Base-by-base conservation (phyloP, 1,139 yeast genomes). In the Pichia sp. region DNA sequence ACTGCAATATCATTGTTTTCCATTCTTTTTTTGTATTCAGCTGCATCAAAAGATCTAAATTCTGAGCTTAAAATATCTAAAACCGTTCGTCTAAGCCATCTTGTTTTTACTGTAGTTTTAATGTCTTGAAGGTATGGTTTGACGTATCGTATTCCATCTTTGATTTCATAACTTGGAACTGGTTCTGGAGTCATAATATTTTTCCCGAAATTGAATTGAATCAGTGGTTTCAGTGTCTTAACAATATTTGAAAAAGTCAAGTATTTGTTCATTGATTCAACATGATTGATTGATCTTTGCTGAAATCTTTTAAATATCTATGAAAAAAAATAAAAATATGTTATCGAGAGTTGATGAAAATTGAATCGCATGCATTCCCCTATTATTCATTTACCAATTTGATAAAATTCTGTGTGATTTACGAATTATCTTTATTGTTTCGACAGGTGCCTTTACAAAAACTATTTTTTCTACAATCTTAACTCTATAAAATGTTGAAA, bases 1-100 rank as follows among this genome's bases (percentile, higher is more conserved):
- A 59, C 45, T 12, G 41, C 37, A 20, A 59, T 44, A 37, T 53
- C 48, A 11, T 51, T 46, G 12, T 47, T 39, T 11, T 42, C 35
- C 30, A 62, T 52, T 38, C 55, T 35, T 4, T 39, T 32, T 20
- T 35, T 39, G 42, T 62, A 62, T 34, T 61, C 57, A 5, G 39
- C 37, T 11, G 43, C 43, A 10, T 45, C 42, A 35, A 55, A 54
- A 9, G 58, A 58, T 37, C 62, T 46, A 36, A 77, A 69, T 50
- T 77, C 82, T 1, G 56, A 46, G 2, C 64, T 56, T 40, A 70
- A 70, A 3, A 77, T 66, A 7, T 76, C 75, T 1, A 65, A 39
- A 1, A 74, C 56, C 2, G 78, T 68, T 36, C 64, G 59, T 2
- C 70, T 72, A 8, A 65, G 56, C 82, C 82, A 77, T 37, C 82